Evolutionary conservation across 106 monocot species (phyloP), one percentile per base, ranked within the genome.

Genomic region (Allium sativum): DNA sequence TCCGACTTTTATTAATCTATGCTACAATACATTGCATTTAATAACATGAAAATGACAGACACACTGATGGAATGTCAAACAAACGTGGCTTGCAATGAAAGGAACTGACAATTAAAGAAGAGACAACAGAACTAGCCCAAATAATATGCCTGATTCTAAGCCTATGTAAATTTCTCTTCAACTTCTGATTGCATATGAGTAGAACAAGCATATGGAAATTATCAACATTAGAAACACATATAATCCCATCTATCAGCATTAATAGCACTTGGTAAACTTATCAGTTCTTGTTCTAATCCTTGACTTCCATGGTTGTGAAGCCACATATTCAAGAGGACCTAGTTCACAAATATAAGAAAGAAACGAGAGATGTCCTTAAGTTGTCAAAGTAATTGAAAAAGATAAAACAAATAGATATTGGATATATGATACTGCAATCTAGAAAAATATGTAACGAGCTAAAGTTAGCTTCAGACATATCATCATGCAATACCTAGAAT

Each of bases 101-200:
- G 9, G 22, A 12, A 48, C 6, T 0, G 3, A 45, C 12, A 40
- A 7, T 6, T 50, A 12, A 55, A 15, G 42, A 62, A 48, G 21
- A 12, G 22, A 0, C 7, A 21, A 62, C 7, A 17, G 19, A 19
- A 56, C 53, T 1, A 53, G 90, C 95, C 96, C 96, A 63, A 96
- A 96, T 48, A 96, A 64, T 76, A 96, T 88, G 67, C 96, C 96
- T 65, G 96, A 96, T 82, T 96, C 96, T 67, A 96, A 67, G 44
- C 96, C 96, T 70, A 76, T 67, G 87, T 91, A 56, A 96, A 84
- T 72, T 96, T 91, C 61, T 96, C 96, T 45, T 84, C 79, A 56
- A 88, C 96, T 55, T 96, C 96, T 56, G 74, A 91, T 16, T 82
- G 65, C 62, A 82, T 80, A 91, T 96, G 71, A 51, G 31, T 31